Conservation (phyloP, 495 filamentous ascomycete genomes). For the Rostrohypoxylon terebratum region DNA sequence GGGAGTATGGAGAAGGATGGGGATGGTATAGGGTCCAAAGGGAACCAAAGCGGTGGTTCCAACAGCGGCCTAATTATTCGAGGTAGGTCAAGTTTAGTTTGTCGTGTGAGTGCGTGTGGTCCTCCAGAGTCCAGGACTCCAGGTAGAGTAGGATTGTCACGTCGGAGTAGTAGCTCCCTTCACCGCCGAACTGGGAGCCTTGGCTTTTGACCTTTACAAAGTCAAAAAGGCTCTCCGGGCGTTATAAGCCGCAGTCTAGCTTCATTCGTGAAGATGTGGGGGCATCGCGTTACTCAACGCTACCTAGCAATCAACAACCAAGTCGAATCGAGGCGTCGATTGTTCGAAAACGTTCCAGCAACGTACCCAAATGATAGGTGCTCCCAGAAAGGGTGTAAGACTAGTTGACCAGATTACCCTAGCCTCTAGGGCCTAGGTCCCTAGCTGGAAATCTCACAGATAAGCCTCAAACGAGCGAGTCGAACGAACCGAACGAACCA, state of each 20-base stretch:
- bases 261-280: constrained; percentile 40
- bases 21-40: constrained; percentile 1
- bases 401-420: neutral
- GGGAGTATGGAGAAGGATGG: neutral
- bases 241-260: constrained; percentile 43
- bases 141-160: constrained; percentile 46
- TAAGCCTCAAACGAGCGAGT: constrained; percentile 8
- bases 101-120: constrained; percentile 27
- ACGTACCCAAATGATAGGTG: neutral
- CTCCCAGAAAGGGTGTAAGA: constrained; percentile 1
- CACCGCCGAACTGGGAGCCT: constrained; percentile 44
- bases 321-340: constrained; percentile 37
- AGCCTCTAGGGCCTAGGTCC: too few relatives aligned
- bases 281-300: constrained; percentile 29
- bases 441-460: constrained; percentile 16
- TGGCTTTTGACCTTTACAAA: constrained; percentile 29
- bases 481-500: constrained; percentile 6
- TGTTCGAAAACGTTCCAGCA: constrained; percentile 4
- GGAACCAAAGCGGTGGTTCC: constrained; percentile 22
- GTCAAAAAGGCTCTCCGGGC: constrained; percentile 28
- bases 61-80: constrained; percentile 7
- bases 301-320: constrained; percentile 44
- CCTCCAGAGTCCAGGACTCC: too few relatives aligned
- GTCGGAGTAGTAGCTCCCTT: constrained; percentile 41
- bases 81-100: constrained; percentile 34